Conservation (phyloP, 768 basidiomycete genomes). For the Tricholoma sp. region DNA sequence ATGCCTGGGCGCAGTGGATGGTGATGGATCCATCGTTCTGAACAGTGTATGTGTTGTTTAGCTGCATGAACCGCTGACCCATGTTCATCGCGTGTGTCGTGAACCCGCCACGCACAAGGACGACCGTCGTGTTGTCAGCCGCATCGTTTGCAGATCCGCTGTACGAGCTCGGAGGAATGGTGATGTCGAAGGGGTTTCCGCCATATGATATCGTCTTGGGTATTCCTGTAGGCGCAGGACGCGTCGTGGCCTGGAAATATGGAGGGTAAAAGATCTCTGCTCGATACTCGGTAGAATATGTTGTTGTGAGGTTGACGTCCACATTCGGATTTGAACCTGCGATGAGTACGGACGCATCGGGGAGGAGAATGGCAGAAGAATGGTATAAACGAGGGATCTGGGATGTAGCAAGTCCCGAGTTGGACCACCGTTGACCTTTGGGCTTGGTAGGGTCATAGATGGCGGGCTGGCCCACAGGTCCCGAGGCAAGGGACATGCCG, state of each 20-base stretch:
- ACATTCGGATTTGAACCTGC: conserved; percentile 93
- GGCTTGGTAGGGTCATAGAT: conserved; percentile 78
- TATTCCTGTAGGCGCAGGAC: conserved; percentile 66
- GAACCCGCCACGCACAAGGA: conserved; percentile 79
- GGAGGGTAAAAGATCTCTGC: conserved; percentile 90
- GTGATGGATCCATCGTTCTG: conserved; percentile 71
- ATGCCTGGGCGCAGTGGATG: conserved; percentile 76
- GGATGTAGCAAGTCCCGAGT: conserved; percentile 53
- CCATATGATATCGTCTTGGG: conserved; percentile 82
- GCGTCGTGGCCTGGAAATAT: conserved; percentile 67
- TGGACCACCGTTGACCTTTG: conserved; percentile 70
- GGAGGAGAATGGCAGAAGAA: conserved; percentile 84
- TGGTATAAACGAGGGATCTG: conserved; percentile 84
- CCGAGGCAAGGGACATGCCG: conserved; percentile 71
- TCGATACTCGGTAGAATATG: conserved; percentile 73
- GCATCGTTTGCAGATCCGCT: conserved; percentile 62
- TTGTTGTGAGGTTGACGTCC: conserved; percentile 61
- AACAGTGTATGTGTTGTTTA: conserved; percentile 83
- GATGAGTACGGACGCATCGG: conserved; percentile 80
- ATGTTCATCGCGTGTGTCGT: conserved; percentile 87
- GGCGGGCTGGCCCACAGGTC: conserved; percentile 73
- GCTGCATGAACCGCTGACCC: conserved; percentile 76
- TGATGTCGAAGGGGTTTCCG: conserved; percentile 73
- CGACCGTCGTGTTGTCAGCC: conserved; percentile 69
- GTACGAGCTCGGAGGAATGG: conserved; percentile 61